These are phyloP conservation scores for Ogataea trehaloabstinens DNA, from an alignment of 805 yeast genomes.

Conservation along the genomic window DNA sequence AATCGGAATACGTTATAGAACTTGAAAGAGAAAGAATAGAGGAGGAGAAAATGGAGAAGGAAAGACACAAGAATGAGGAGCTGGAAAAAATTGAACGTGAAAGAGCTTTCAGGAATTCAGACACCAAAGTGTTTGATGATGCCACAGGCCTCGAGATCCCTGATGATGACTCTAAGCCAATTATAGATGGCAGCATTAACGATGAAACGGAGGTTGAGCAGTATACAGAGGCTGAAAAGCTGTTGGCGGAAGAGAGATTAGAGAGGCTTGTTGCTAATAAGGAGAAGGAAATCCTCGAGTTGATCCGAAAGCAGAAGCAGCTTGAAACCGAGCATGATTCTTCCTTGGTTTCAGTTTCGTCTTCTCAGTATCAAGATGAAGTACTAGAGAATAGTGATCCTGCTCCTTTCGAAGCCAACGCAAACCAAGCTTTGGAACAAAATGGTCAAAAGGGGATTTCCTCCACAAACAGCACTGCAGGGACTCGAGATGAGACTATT, in stretches of 20 bases:
- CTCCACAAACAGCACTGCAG: conserved; percentile 5
- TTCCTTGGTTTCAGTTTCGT: conserved; percentile 19
- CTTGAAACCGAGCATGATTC: conserved; percentile 16
- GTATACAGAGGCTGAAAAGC: conserved; percentile 25
- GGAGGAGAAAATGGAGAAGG: conserved; percentile 36
- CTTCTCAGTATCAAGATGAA: conserved; percentile 11
- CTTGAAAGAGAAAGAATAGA: conserved; percentile 30
- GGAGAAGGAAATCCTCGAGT: conserved; percentile 28
- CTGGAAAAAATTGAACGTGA: conserved; percentile 36
- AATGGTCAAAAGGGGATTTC: neutral
- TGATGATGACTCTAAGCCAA: conserved; percentile 8
- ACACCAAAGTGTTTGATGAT: conserved; percentile 5
- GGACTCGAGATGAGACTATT: conserved; percentile 9
- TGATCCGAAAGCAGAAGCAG: conserved; percentile 21
- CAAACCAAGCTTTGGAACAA: neutral
- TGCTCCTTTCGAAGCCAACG: neutral
- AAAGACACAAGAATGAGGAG: conserved; percentile 37
- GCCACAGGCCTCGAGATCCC: conserved; percentile 13
- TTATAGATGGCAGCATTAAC: conserved; percentile 7
- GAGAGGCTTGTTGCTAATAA: conserved; percentile 25
- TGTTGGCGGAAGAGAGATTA: conserved; percentile 26
- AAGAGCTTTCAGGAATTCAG: conserved; percentile 18
- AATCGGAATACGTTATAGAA: conserved; percentile 24
- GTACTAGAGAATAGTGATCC: neutral
- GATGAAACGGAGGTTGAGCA: conserved; percentile 13